Conservation (phyloP, 2,329 filamentous ascomycete genomes). For the Ceratocystis cacaofunesta region DNA sequence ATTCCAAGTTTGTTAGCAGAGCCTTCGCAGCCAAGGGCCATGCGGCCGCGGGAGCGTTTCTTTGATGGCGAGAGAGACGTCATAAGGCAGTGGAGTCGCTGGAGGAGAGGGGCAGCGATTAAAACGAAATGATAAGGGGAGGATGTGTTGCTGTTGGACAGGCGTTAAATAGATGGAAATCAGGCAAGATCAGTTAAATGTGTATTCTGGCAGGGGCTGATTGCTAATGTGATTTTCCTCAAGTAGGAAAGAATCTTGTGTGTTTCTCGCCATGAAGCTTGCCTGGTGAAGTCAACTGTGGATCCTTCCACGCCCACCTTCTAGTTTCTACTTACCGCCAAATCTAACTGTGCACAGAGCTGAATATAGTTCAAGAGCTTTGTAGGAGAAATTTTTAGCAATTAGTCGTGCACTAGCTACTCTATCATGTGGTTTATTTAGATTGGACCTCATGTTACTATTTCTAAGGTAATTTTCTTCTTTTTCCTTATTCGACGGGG, state of each 20-base stretch:
- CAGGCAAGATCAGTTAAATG: too few species aligned
- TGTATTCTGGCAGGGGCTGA: too few species aligned
- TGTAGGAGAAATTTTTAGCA: neutral
- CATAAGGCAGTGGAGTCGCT: neutral
- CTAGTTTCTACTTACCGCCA: slow-evolving; percentile 4
- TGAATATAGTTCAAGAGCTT: neutral
- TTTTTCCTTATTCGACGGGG: too few species aligned
- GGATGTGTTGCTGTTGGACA: neutral
- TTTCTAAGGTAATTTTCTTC: neutral
- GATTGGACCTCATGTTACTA: neutral
- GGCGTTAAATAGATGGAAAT: too few species aligned
- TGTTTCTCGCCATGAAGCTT: neutral
- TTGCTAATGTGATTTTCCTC: neutral
- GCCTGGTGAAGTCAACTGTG: slow-evolving; percentile 11
- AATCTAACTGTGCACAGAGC: neutral
- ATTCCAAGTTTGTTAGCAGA: slow-evolving; percentile 97
- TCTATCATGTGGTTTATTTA: neutral
- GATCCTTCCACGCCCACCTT: slow-evolving; percentile 6
- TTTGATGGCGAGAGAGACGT: slow-evolving; percentile 20
- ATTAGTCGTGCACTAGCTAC: neutral
- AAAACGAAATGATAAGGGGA: neutral
- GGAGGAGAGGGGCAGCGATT: neutral
- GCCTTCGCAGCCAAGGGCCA: slow-evolving; percentile 58
- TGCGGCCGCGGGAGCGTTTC: slow-evolving; percentile 25
- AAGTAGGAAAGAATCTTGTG: neutral